Percentiles rank a stretch among this genome's conserved stretches.
Conservation (phyloP, 192 early-diverging fungal species). For the Coemansia sp. region DNA sequence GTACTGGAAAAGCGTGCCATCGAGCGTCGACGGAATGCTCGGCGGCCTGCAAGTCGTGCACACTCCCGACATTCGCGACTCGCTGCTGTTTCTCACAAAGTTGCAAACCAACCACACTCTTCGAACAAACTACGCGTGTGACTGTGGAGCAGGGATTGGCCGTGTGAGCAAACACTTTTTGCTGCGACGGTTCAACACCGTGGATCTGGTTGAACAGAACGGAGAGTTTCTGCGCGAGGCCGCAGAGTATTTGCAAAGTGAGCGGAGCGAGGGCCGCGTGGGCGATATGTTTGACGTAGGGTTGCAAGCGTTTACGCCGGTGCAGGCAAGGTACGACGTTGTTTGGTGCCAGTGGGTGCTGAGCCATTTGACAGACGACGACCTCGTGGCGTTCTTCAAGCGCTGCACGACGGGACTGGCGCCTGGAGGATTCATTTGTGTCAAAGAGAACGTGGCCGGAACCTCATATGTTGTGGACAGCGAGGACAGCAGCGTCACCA, state of each 20-base stretch:
- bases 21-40: conserved; percentile 73
- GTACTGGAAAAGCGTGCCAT: conserved; percentile 49
- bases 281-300: conserved; percentile 71
- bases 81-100: conserved; percentile 61
- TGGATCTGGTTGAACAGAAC: conserved; percentile 91
- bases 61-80: conserved; percentile 69
- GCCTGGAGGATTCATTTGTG: conserved; percentile 71
- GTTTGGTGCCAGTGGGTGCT: conserved; percentile 99
- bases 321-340: conserved; percentile 75
- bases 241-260: conserved; percentile 58
- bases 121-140: conserved; percentile 48
- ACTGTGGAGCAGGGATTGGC: conserved; percentile 97
- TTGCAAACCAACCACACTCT: neutral
- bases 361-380: conserved; percentile 87
- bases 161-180: conserved; percentile 87
- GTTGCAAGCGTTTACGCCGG: conserved; percentile 78
- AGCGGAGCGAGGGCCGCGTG: conserved; percentile 59
- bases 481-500: conserved; percentile 80
- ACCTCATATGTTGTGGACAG: conserved; percentile 70
- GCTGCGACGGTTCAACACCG: conserved; percentile 72
- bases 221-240: conserved; percentile 76
- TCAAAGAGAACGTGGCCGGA: conserved; percentile 88
- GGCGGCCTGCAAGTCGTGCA: conserved; percentile 82
- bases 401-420: conserved; percentile 71
- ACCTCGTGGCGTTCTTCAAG: conserved; percentile 80